Evolutionary conservation across 1,284 basidiomycete genomes (phyloP).

Genomic region (Austropuccinia psidii): DNA sequence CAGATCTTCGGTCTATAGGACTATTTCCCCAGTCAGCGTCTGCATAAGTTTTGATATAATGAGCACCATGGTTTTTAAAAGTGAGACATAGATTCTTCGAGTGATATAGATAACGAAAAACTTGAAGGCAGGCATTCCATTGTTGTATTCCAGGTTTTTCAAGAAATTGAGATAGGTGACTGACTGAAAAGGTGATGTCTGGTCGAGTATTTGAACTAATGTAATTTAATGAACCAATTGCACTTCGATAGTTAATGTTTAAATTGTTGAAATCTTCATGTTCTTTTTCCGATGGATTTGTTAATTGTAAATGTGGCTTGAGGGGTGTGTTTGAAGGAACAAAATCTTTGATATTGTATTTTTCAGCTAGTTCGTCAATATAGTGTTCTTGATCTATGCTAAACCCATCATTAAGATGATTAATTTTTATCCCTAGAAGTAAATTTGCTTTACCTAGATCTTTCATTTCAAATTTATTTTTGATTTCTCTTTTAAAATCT

Average conservation of each 20-base stretch:
- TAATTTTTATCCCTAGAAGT: not conserved
- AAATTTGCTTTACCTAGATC: too few species aligned
- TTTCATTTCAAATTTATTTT: too few species aligned
- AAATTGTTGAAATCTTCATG: not conserved
- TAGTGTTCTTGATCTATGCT: not conserved
- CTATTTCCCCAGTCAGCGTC: too few species aligned
- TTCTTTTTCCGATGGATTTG: not conserved
- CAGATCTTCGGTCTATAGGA: too few species aligned
- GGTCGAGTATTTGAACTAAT: not conserved
- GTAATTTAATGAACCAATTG: not conserved
- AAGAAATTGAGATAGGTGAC: conserved; percentile 3
- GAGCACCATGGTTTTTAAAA: too few species aligned
- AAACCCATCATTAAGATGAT: not conserved
- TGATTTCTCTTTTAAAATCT: too few species aligned
- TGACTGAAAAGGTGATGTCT: not conserved
- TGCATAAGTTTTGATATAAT: too few species aligned
- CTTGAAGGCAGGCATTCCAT: not conserved
- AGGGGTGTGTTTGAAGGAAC: not conserved
- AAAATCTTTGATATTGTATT: not conserved
- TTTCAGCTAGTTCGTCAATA: not conserved
- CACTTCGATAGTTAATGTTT: not conserved
- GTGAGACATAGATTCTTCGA: too few species aligned
- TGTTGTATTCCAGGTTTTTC: not conserved
- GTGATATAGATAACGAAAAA: not conserved
- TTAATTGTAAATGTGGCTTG: not conserved